These are phyloP conservation scores for Casuarina cunninghamiana DNA, from an alignment of 306 rosid species.

Conservation along the genomic window DNA sequence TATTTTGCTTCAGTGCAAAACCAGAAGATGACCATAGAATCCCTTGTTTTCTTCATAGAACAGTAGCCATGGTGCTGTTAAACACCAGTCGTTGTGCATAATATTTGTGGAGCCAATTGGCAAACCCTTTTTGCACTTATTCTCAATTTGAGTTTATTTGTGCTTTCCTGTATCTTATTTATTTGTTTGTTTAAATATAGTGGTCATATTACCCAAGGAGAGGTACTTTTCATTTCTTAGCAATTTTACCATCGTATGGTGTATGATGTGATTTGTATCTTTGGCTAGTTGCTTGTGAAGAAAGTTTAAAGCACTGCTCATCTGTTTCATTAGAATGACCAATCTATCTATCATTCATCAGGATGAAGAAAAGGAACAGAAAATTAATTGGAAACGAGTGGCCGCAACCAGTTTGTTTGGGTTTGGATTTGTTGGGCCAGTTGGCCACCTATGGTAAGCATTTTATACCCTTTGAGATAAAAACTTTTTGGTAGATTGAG, in stretches of 20 bases:
- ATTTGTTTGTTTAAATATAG: slow-evolving; percentile 7
- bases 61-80: background rate
- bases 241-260: slow-evolving; percentile 2
- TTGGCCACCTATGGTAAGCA: slow-evolving; percentile 64
- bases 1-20: background rate
- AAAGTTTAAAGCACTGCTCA: slow-evolving; percentile 1
- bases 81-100: background rate
- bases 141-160: background rate
- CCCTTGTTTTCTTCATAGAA: background rate
- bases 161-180: background rate
- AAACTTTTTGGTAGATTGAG: background rate
- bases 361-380: slow-evolving; percentile 43
- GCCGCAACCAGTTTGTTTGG: slow-evolving; percentile 57
- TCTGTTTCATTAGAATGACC: slow-evolving; percentile 20
- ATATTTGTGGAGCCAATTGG: background rate
- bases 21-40: background rate
- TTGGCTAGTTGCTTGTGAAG: background rate
- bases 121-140: background rate
- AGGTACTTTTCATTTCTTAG: background rate
- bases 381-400: slow-evolving; percentile 63
- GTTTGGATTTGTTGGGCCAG: slow-evolving; percentile 61
- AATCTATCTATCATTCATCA: slow-evolving; percentile 17
- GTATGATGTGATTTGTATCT: slow-evolving; percentile 11
- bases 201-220: background rate
- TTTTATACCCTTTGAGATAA: background rate